Base-by-base conservation (phyloP, 129 eudicot species). In the Apium graveolens region DNA sequence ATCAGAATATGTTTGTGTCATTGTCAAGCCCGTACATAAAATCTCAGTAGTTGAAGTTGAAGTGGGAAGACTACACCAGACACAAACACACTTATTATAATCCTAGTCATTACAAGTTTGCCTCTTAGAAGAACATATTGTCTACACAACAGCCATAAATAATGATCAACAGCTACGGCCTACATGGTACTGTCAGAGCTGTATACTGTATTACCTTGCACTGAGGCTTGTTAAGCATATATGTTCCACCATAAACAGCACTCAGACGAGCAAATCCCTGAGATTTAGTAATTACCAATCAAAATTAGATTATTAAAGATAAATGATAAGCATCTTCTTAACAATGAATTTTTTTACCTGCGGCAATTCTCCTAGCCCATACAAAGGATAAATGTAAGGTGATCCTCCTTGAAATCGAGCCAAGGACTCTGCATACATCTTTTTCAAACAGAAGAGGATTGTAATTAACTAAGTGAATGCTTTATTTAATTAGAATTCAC, bases 291-390 rank as follows among this genome's bases (percentile, higher is more conserved):
- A 73, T 43, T 7, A 74, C 77, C 29, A 73, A 7, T 32, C 24
- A 0, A 27, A 44, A 73, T 73, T 5, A 76, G 55, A 78, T 39
- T 11, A 20, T 37, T 39, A 83, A 16, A 35, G 53, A 11, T 26
- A 75, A 24, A 70, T 3, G 11, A 32, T 63, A 32, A 7, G 74
- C 66, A 49, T 68, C 51, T 77, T 77, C 42, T 68, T n/a, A 41
- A 31, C 17, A 74, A 14, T 71, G 63, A 16, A 79, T 72, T 42
- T 48, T 53, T 79, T 53, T 79, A 95, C 99, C 96, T 95, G 99
- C 80, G 99, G 99, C 81, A 95, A 84, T 88, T 95, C 99, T 86
- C 95, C 99, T 53, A 95, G 87, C 75, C 99, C 99, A 81, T 95
- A 95, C 70, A 91, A 74, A 55, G 99, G 99, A 71, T 95, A 95